Evolutionary conservation across 768 basidiomycete genomes (phyloP), one percentile per base, ranked within the genome.

Genomic region (Naematelia encephala): DNA sequence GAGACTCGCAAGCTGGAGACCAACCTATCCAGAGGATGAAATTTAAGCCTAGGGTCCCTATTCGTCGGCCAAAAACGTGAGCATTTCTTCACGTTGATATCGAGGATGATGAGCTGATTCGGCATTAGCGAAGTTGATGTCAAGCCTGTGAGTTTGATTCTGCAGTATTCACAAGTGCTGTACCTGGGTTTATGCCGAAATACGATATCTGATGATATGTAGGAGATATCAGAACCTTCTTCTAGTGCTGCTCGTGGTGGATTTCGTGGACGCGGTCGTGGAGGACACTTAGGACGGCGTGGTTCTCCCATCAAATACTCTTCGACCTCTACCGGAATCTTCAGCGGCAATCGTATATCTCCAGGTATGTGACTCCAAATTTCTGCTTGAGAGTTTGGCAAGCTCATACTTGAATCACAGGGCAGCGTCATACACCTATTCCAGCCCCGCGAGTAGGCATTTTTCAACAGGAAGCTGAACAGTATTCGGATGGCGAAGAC

Each of bases 401-500:
- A 39, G 34, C 34, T 39, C 8, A 39, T 39, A 39, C 16, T 39
- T 8, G 34, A 8, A 16, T 16, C 16, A 39, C 34, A 39, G 34
- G 34, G 8, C 34, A 39, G 34, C 34, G 34, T 8, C 34, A 39
- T 16, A 16, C 8, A 39, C 16, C 34, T 39, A 16, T 39, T 39
- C 8, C 34, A 39, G 8, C 34, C 16, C 8, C 8, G 34, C 34
- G 34, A 39, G 34, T 16, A 8, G 34, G 8, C 8, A 8, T 39
- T 39, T 39, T 39, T 16, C 34, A 39, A 16, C 34, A 39, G 16
- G 34, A 39, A 29, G 23, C 46, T 12, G 45, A 30, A 21, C 13
- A 16, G 19, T 75, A 77, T 53, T 74, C 72, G 30, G 76, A 77
- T 43, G 56, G 65, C 42, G 72, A 72, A 34, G 67, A 70, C 30